A percentile compares a stretch with the other conserved stretches of the same genome.
These are phyloP conservation scores for Fusarium robinianum DNA, from an alignment of 2,329 filamentous ascomycete genomes.

Conservation along the genomic window DNA sequence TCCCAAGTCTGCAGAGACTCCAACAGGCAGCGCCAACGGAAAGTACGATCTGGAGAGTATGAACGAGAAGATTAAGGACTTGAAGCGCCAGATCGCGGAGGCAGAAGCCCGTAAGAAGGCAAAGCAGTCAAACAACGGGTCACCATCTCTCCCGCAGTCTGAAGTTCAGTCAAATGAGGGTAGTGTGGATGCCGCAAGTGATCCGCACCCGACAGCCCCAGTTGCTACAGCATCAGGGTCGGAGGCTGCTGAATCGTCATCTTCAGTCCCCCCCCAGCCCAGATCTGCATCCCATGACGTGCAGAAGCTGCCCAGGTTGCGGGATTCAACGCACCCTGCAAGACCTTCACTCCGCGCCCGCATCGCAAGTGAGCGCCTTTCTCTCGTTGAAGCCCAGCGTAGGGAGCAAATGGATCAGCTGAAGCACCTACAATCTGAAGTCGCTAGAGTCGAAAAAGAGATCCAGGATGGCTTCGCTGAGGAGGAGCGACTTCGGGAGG, in stretches of 20 bases:
- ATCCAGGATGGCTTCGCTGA: constrained; percentile 46
- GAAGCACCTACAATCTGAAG: constrained; percentile 51
- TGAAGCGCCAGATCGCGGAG: constrained; percentile 63
- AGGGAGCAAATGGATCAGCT: constrained; percentile 51
- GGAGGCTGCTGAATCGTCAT: constrained; percentile 6
- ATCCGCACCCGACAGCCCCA: constrained; percentile 1
- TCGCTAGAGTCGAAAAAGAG: constrained; percentile 54
- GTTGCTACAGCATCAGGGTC: neutral
- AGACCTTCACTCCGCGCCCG: constrained; percentile 39
- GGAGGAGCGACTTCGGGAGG: constrained; percentile 40
- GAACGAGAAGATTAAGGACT: constrained; percentile 63
- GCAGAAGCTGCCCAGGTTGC: constrained; percentile 21
- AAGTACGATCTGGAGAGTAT: constrained; percentile 54
- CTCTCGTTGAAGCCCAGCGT: constrained; percentile 43
- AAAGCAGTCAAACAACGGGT: constrained; percentile 41
- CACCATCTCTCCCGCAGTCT: constrained; percentile 37
- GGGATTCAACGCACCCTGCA: constrained; percentile 9
- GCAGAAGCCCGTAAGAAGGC: constrained; percentile 60
- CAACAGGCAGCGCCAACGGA: constrained; percentile 42
- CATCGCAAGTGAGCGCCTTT: constrained; percentile 44
- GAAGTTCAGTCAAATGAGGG: constrained; percentile 35
- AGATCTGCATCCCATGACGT: constrained; percentile 6
- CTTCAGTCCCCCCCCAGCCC: constrained; percentile 7
- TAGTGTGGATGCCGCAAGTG: constrained; percentile 26
- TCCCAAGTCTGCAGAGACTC: constrained; percentile 46